Conservation (phyloP, 228 moss, liverwort and hornwort genomes). For the Sphagnum magellanicum region DNA sequence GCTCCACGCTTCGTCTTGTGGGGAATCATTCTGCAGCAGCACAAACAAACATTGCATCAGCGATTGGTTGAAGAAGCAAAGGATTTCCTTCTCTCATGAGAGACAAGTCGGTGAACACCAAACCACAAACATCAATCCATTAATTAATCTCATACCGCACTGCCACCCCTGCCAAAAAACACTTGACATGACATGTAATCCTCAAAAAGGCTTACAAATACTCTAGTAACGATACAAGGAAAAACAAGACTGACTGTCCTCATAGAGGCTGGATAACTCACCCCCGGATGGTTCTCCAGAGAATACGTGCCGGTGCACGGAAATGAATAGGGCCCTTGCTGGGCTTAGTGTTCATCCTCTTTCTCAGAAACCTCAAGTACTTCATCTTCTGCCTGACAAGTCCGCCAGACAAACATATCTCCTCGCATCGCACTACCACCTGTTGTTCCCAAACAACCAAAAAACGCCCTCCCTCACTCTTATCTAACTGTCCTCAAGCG, state of each 20-base stretch:
- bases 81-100: too few relatives aligned
- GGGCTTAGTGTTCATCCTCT: slow-evolving; percentile 62
- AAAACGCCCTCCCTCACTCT: too few relatives aligned
- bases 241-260: too few relatives aligned
- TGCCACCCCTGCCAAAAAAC: too few relatives aligned
- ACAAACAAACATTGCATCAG: background rate
- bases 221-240: too few relatives aligned
- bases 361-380: slow-evolving; percentile 41
- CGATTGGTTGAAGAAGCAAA: too few relatives aligned
- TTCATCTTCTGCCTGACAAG: slow-evolving; percentile 58
- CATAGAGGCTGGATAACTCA: background rate
- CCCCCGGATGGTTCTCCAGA: slow-evolving; percentile 48
- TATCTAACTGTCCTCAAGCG: too few relatives aligned
- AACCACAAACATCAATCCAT: too few relatives aligned
- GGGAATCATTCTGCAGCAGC: slow-evolving; percentile 68
- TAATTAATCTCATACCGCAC: too few relatives aligned
- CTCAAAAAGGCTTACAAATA: too few relatives aligned
- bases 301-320: slow-evolving; percentile 40
- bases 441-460: background rate
- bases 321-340: slow-evolving; percentile 61
- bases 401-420: slow-evolving; percentile 47
- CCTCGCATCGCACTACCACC: slow-evolving; percentile 46
- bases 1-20: slow-evolving; percentile 99
- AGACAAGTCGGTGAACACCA: too few relatives aligned
- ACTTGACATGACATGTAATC: too few relatives aligned